Conservation (phyloP, 1,139 yeast genomes). For the Geotrichum armillariae region DNA sequence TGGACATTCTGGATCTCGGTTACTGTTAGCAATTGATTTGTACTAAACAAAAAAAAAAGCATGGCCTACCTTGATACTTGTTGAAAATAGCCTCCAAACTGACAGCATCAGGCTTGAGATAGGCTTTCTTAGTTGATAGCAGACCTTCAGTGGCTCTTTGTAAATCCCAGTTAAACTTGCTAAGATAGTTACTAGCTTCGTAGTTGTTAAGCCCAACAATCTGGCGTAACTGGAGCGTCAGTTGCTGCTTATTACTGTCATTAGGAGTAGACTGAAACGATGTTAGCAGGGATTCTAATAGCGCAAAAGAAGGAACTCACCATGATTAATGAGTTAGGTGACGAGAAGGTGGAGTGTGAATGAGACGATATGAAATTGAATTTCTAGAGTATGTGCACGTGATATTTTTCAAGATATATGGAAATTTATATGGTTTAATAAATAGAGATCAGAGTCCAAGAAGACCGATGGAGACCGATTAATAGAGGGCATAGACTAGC, state of each 20-base stretch:
- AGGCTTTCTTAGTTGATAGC: constrained; percentile 6
- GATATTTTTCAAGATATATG: not conserved
- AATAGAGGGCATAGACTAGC: too few species aligned
- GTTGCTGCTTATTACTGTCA: constrained; percentile 9
- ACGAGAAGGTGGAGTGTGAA: not conserved
- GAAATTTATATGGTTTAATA: too few species aligned
- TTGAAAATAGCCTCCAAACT: constrained; percentile 26
- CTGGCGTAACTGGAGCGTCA: constrained; percentile 7
- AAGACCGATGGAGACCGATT: too few species aligned
- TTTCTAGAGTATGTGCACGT: not conserved
- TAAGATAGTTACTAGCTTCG: constrained; percentile 15
- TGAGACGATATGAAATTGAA: not conserved
- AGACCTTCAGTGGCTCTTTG: constrained; percentile 22
- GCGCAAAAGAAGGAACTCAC: not conserved
- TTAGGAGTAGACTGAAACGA: constrained; percentile 11
- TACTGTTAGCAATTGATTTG: too few species aligned
- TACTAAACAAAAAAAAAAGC: too few species aligned
- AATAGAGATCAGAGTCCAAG: too few species aligned
- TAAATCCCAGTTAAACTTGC: constrained; percentile 23
- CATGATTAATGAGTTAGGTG: constrained; percentile 5
- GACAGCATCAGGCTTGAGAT: constrained; percentile 9
- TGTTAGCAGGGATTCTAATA: not conserved
- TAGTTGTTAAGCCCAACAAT: constrained; percentile 1
- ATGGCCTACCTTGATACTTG: constrained; percentile 24
- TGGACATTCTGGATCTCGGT: too few species aligned